phyloP scores from a whole-genome alignment of 768 basidiomycete genomes.

The Krasilnikovozyma curviuscula region DNA sequence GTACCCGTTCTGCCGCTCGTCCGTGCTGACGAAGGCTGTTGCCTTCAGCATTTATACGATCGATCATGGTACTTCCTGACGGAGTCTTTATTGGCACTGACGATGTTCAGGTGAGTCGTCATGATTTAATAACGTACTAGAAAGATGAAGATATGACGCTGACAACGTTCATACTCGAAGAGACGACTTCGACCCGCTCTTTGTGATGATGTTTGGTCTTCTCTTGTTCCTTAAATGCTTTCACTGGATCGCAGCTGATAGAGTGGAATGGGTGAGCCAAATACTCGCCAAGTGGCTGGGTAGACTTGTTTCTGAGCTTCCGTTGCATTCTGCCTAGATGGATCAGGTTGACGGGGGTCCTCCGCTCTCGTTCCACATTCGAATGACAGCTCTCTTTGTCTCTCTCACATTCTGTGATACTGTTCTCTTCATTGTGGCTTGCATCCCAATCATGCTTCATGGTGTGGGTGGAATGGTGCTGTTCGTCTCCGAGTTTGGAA shows the following conservation, averaged over 20 bases:
- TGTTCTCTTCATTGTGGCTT: constrained; percentile 56
- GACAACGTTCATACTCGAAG: constrained; percentile 7
- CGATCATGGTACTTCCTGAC: constrained; percentile 95
- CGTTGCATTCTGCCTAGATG: constrained; percentile 43
- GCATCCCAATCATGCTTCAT: constrained; percentile 56
- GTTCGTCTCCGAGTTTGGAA: constrained; percentile 91
- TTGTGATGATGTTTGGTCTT: constrained; percentile 84
- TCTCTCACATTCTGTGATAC: constrained; percentile 58
- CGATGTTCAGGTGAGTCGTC: constrained; percentile 55
- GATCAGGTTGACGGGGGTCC: constrained; percentile 84
- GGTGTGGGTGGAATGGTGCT: constrained; percentile 82
- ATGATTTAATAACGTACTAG: background rate
- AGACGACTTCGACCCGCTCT: constrained; percentile 29
- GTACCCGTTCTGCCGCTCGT: background rate
- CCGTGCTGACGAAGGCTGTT: background rate
- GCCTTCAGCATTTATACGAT: constrained; percentile 68
- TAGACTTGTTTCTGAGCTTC: no score
- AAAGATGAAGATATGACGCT: background rate
- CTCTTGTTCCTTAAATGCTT: constrained; percentile 89
- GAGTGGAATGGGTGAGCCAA: constrained; percentile 74
- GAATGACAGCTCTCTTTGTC: constrained; percentile 53
- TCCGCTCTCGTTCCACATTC: constrained; percentile 59
- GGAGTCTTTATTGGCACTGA: constrained; percentile 84
- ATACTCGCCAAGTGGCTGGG: no score
- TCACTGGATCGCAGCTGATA: constrained; percentile 88